phyloP scores from a whole-genome alignment of 495 filamentous ascomycete genomes.

The Trichoderma virens region DNA sequence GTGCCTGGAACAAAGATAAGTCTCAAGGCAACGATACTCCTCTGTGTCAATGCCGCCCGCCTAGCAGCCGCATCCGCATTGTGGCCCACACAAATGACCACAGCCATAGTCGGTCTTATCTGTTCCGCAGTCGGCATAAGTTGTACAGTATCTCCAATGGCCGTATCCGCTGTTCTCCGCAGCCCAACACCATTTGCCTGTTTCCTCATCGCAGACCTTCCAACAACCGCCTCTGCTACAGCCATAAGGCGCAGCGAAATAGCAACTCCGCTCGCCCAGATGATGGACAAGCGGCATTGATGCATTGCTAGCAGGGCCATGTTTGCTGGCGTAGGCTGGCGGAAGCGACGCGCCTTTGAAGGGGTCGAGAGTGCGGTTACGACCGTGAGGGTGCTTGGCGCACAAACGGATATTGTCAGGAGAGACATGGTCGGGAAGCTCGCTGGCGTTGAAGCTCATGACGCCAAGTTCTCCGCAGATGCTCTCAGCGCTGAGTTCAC shows the following conservation, averaged over 20 bases:
- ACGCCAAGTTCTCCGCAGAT: neutral
- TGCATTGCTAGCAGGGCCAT: neutral
- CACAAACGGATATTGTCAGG: neutral
- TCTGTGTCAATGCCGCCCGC: too few relatives aligned
- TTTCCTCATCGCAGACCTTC: neutral
- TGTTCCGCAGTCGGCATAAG: neutral
- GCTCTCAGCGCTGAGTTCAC: neutral
- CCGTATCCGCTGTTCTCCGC: neutral
- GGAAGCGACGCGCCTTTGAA: neutral
- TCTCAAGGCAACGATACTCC: too few relatives aligned
- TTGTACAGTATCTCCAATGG: neutral
- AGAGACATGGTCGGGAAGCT: neutral
- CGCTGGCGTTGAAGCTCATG: neutral
- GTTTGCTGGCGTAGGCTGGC: neutral
- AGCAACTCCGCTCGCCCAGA: neutral
- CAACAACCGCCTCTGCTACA: neutral
- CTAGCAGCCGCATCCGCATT: neutral
- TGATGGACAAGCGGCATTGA: neutral
- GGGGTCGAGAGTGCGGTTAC: neutral
- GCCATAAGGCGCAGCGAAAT: neutral
- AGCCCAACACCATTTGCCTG: neutral
- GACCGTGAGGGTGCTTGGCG: neutral
- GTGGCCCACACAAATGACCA: neutral
- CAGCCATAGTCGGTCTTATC: neutral
- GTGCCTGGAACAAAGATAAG: too few relatives aligned